Conservation (phyloP, 1,284 basidiomycete genomes). For the Rhodotorula sp. region DNA sequence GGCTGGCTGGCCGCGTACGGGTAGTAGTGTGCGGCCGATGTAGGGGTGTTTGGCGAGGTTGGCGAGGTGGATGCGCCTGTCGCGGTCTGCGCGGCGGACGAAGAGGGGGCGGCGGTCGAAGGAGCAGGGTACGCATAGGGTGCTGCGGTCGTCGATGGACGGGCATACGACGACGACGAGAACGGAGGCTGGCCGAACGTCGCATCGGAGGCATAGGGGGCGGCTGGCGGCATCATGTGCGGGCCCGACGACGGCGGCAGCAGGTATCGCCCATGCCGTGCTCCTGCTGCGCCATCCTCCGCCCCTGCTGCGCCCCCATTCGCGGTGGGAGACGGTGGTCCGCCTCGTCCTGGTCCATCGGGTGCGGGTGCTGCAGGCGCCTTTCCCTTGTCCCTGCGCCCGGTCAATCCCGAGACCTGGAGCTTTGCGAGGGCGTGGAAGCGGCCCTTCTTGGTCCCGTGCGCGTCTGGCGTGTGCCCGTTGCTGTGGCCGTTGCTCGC, state of each 20-base stretch:
- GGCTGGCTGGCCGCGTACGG: conserved; percentile 27
- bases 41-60: conserved; percentile 18
- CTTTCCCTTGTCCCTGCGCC: conserved; percentile 9
- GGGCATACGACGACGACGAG: neutral
- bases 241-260: neutral
- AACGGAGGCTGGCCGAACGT: neutral
- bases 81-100: neutral
- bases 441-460: conserved; percentile 2
- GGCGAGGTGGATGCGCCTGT: conserved; percentile 10
- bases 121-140: neutral
- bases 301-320: neutral
- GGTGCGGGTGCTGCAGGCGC: neutral
- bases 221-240: neutral
- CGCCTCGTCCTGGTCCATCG: neutral
- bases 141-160: neutral
- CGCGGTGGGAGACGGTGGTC: neutral
- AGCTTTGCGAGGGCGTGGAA: conserved; percentile 15
- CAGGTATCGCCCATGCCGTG: conserved; percentile 1
- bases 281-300: neutral
- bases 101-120: conserved; percentile 4
- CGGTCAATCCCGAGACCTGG: neutral
- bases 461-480: neutral
- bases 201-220: neutral
- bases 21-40: conserved; percentile 32
- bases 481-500: neutral